These are phyloP conservation scores for Lactarius akahatsu DNA, from an alignment of 768 basidiomycete genomes.

Conservation along the genomic window DNA sequence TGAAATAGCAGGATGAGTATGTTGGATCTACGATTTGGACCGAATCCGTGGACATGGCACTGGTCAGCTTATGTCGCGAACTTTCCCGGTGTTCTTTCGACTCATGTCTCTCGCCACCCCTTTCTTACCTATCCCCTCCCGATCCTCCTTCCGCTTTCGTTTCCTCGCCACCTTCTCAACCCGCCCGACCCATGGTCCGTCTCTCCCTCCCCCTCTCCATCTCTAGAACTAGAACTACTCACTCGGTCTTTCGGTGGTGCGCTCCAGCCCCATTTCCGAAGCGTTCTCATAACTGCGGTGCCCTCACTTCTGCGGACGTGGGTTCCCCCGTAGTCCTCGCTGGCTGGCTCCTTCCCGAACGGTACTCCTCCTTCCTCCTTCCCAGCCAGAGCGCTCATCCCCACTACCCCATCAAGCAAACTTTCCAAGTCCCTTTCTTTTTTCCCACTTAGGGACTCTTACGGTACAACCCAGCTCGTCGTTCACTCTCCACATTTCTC, in stretches of 20 bases:
- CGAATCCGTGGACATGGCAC: neutral
- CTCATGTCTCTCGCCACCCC: neutral
- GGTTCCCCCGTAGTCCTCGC: constrained; percentile 57
- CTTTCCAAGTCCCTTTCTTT: constrained; percentile 72
- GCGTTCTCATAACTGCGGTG: constrained; percentile 34
- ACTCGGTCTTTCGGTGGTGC: constrained; percentile 18
- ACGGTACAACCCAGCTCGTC: constrained; percentile 78
- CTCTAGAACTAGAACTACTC: neutral
- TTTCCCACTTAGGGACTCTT: constrained; percentile 79
- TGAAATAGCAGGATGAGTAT: neutral
- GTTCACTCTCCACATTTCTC: constrained; percentile 41
- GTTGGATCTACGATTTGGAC: constrained; percentile 13
- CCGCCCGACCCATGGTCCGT: constrained; percentile 8
- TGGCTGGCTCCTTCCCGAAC: constrained; percentile 80
- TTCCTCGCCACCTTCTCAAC: neutral
- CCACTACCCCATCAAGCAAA: constrained; percentile 48
- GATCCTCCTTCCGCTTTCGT: neutral
- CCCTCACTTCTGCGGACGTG: constrained; percentile 28
- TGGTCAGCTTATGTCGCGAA: neutral
- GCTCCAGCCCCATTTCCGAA: constrained; percentile 32
- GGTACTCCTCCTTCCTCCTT: constrained; percentile 50
- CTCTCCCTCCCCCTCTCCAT: neutral
- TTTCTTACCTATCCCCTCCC: constrained; percentile 1
- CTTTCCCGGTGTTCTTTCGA: neutral
- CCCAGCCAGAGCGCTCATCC: constrained; percentile 10